Conservation (phyloP, 371 early-diverging fungal genomes). For the Apophysomyces elegans region DNA sequence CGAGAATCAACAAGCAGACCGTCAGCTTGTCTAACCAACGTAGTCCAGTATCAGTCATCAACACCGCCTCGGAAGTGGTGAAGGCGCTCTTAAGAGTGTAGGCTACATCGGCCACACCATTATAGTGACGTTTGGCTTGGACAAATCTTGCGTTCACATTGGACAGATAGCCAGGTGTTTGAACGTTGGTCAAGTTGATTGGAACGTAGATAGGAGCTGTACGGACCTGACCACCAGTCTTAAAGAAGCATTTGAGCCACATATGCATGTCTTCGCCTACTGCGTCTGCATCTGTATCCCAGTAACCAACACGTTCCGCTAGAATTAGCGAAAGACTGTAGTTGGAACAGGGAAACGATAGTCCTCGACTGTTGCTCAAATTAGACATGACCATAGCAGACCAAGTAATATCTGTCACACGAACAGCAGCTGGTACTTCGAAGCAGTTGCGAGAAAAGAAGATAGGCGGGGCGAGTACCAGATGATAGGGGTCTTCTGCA, state of each 20-base stretch:
- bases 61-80: constrained; percentile 2
- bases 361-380: constrained; percentile 67
- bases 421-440: constrained; percentile 74
- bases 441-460: constrained; percentile 80
- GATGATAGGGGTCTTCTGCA: constrained; percentile 48
- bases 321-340: constrained; percentile 76
- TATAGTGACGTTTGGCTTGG: constrained; percentile 75
- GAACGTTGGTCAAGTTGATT: constrained; percentile 76
- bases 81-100: constrained; percentile 48
- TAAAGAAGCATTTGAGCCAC: constrained; percentile 82
- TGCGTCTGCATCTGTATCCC: constrained; percentile 81
- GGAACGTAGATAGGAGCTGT: constrained; percentile 76
- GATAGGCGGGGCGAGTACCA: constrained; percentile 73
- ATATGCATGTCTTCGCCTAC: constrained; percentile 89
- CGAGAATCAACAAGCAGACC: constrained; percentile 49
- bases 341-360: constrained; percentile 77
- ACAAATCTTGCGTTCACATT: constrained; percentile 67
- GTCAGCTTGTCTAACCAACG: constrained; percentile 44
- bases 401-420: constrained; percentile 82
- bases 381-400: constrained; percentile 80
- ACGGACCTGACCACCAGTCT: constrained; percentile 68
- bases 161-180: constrained; percentile 60
- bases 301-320: constrained; percentile 71
- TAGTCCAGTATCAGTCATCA: constrained; percentile 32
- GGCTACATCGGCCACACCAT: constrained; percentile 62